A percentile compares a stretch with the other conserved stretches of the same genome.
Evolutionary conservation across 345 rosid genomes (phyloP).

Genomic region (Salix exigua): DNA sequence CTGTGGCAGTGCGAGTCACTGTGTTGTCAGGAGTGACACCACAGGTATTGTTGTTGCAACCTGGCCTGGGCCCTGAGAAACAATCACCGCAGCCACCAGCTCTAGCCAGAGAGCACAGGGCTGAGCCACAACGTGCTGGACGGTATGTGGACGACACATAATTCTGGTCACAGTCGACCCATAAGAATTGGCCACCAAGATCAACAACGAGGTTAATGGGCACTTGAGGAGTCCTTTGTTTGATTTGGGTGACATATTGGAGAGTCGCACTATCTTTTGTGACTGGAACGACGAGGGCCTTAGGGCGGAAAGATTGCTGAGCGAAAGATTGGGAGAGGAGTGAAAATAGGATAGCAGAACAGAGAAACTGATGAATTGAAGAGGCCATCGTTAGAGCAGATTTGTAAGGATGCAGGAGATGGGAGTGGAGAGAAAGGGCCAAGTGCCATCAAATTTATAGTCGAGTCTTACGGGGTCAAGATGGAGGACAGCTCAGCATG

Average conservation of each 20-base stretch:
- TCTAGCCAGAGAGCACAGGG: constrained; percentile 50
- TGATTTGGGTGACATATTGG: constrained; percentile 52
- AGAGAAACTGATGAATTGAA: background rate
- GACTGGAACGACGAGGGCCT: constrained; percentile 55
- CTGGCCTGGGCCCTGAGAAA: constrained; percentile 47
- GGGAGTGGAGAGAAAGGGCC: too few relatives aligned
- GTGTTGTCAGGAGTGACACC: constrained; percentile 43
- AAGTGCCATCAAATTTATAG: too few relatives aligned
- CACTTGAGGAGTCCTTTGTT: constrained; percentile 55
- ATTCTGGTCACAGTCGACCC: constrained; percentile 56
- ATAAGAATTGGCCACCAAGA: constrained; percentile 56
- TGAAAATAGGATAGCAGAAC: background rate
- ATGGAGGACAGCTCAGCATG: too few relatives aligned
- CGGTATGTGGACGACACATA: constrained; percentile 61
- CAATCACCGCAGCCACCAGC: constrained; percentile 44
- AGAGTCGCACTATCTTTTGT: constrained; percentile 55
- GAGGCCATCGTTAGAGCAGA: background rate
- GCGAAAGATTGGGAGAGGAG: constrained; percentile 24
- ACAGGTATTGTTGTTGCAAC: constrained; percentile 72
- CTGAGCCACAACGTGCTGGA: constrained; percentile 47
- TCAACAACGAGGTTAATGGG: constrained; percentile 50
- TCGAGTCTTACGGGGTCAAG: too few relatives aligned
- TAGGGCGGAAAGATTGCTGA: constrained; percentile 56
- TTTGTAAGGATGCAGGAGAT: too few relatives aligned
- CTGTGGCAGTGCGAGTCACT: constrained; percentile 33